Conservation (phyloP, 2,329 filamentous ascomycete genomes). For the Stemphylium lycopersici region DNA sequence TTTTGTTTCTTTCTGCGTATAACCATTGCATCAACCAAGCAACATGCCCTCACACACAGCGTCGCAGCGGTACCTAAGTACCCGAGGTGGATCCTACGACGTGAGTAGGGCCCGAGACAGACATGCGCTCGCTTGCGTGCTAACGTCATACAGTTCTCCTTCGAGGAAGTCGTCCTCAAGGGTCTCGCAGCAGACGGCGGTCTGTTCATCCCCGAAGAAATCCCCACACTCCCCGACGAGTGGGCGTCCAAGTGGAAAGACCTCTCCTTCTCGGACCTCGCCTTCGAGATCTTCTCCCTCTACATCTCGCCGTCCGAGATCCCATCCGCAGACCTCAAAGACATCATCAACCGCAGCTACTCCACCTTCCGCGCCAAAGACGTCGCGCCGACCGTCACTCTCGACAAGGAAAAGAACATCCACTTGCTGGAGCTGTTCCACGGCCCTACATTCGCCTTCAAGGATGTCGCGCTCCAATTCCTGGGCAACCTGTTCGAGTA, state of each 20-base stretch:
- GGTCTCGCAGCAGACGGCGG: conserved; percentile 86
- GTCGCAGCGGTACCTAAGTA: conserved; percentile 68
- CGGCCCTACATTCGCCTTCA: conserved; percentile 90
- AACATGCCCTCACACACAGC: conserved; percentile 55
- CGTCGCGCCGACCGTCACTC: conserved; percentile 78
- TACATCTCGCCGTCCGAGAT: conserved; percentile 89
- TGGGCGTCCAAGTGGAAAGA: conserved; percentile 77
- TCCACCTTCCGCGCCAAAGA: conserved; percentile 83
- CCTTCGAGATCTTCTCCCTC: conserved; percentile 82
- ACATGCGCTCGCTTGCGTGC: conserved; percentile 7
- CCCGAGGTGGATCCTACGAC: conserved; percentile 67
- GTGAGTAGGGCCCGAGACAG: conserved; percentile 49
- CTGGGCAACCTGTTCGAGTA: conserved; percentile 96
- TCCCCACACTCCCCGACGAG: conserved; percentile 68
- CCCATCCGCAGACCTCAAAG: conserved; percentile 76
- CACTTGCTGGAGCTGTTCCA: conserved; percentile 95
- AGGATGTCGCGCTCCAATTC: conserved; percentile 92
- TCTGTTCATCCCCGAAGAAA: conserved; percentile 85
- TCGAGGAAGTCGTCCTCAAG: conserved; percentile 89
- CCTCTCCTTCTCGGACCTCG: conserved; percentile 79
- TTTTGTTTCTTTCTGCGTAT: conserved; percentile 6
- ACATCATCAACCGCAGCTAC: conserved; percentile 84
- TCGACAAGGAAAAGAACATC: conserved; percentile 73
- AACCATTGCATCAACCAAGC: conserved; percentile 12
- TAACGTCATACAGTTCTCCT: conserved; percentile 70